Base-by-base conservation (phyloP, 164 flowering plant genomes). In the Magnolia sinica region DNA sequence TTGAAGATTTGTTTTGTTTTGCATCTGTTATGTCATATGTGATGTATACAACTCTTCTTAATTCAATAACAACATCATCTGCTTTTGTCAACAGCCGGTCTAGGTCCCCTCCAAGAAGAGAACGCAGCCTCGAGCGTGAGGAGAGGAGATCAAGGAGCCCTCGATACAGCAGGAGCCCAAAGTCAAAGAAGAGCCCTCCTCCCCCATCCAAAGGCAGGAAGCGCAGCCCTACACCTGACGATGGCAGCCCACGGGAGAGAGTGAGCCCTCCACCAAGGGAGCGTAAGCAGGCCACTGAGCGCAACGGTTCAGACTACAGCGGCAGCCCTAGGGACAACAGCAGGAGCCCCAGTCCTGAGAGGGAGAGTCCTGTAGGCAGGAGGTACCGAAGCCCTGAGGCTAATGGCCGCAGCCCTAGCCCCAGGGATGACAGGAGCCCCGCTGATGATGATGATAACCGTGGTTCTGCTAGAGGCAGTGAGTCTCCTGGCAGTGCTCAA, bases 71-170 rank as follows among this genome's bases (percentile, higher is more conserved):
- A 37, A 37, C 45, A 4, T 37, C 45, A 37, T n/a, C 68, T 76
- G 7, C 27, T 68, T 50, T 51, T 19, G 31, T 76, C 66, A 70
- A 64, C 88, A 92, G 97, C 71, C 91, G 88, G 61, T 91, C 97
- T 2, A 83, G 89, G 75, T 87, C 94, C 13, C 93, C 97, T 51
- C 76, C 80, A 20, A 89, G 87, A 74, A 82, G 86, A 71, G 91
- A 86, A 74, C 83, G 83, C 14, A 80, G 76, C 64, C 68, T 76
- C n/a, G 92, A 87, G 75, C 84, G 82, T 9, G 82, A 58, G 68
- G 91, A 87, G 11, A 64, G 82, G 81, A 85, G 88, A 78, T 84
- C 94, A 31, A 82, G 87, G 81, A 90, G 97, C 70, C 91, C 88
- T 8, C 83, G 75, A 3, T 78, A 83, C 77, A 84, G 85, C 76